Base-by-base conservation (phyloP, 306 rosid species). In the Cajanus cajan region DNA sequence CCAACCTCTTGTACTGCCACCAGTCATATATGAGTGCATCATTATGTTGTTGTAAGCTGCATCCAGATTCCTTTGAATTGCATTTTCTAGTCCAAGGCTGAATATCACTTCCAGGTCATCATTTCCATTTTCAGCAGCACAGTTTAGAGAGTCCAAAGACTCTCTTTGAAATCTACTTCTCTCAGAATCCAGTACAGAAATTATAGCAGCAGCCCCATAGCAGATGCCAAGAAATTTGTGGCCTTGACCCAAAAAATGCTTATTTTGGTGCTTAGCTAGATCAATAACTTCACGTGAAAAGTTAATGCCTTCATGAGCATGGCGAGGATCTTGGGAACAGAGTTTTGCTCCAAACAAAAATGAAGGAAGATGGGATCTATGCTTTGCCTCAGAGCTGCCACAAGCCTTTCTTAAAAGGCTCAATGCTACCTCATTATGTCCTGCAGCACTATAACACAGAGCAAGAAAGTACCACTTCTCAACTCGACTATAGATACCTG, bases 381-480 rank as follows among this genome's bases (percentile, higher is more conserved):
- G 80, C 66, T 85, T 85, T 76, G 84, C 85, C 79, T 90, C 95
- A 2, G 92, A 93, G 82, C 76, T 75, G 72, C 98, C 90, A 12
- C 90, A 84, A 43, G 85, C 93, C 76, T 91, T 93, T 78, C 52
- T 85, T 78, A 93, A 81, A 80, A 93, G 90, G 86, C 84, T 89
- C 84, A 90, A 43, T 45, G 98, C 96, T 24, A 68, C 77, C 82
- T 90, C 92, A 18, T 87, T 78, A 22, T 85, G 86, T 47, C 93
- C 93, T 58, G 88, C 88, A 1, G 95, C 95, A 84, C 86, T 86
- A 81, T 85, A 93, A 81, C 95, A 93, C 34, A 93, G 91, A 80
- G 98, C 93, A 68, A 93, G 98, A 80, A 91, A 77, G 88, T 90
- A 90, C 95, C 97, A 91, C 73, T 92, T 87, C 85, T 91, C 89